Conservation (phyloP, 176 grass and related monocot species). For the Carex parvula region DNA sequence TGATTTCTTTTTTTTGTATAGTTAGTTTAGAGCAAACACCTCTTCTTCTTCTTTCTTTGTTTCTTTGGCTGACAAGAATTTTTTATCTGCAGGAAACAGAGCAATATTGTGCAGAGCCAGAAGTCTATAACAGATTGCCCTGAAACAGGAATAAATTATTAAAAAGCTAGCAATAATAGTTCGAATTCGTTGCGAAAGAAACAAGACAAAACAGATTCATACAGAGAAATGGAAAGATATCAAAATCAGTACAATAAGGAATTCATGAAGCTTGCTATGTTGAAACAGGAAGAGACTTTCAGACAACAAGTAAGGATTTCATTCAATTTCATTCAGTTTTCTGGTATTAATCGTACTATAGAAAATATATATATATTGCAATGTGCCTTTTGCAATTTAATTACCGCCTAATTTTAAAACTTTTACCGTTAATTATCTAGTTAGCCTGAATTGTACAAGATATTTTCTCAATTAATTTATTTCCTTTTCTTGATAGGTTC, state of each 20-base stretch:
- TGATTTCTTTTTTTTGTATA: background rate
- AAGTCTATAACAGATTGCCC: background rate
- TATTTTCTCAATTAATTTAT: background rate
- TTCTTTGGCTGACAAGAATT: background rate
- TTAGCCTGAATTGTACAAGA: background rate
- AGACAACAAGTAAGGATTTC: conserved; percentile 27
- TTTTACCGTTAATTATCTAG: background rate
- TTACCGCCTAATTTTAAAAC: background rate
- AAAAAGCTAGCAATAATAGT: background rate
- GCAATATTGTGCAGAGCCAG: background rate
- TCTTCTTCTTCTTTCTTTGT: background rate
- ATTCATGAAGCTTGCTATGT: conserved; percentile 39
- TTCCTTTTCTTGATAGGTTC: conserved; percentile 29
- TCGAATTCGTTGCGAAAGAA: background rate
- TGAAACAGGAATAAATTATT: background rate
- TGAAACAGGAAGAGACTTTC: conserved; percentile 47
- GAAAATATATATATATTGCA: background rate
- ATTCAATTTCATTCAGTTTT: conserved; percentile 6
- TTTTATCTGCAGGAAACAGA: conserved; percentile 22
- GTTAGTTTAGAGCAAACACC: background rate
- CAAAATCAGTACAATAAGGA: conserved; percentile 38
- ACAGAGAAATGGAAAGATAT: conserved; percentile 31
- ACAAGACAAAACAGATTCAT: background rate
- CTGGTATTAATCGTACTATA: background rate
- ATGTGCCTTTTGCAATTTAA: no score